Base-by-base conservation (phyloP, 306 rosid genomes). In the Pyrus communis region DNA sequence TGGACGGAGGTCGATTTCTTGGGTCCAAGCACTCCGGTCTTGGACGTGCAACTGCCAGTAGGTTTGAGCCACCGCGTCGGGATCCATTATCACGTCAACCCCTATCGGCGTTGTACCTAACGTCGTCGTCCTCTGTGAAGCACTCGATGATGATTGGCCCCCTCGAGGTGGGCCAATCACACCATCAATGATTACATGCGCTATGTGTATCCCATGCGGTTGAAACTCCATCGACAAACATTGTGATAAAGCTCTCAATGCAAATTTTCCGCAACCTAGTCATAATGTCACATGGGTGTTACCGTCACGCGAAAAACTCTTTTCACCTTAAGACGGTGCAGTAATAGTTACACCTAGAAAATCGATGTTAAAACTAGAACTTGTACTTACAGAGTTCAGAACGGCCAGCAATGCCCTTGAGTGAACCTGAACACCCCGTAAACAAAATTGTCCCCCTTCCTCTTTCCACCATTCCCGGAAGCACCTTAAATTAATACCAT, bases 211-310 rank as follows among this genome's bases (percentile, higher is more conserved):
- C 46, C 99, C 99, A 18, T 79, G 82, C 2, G 93, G 88, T 51
- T 95, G 99, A 74, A 92, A 91, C 87, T 95, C 99, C 78, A 80
- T 92, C 1, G 99, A 94, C 76, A 95, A 38, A 28, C 99, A 95
- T 70, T 90, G 99, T 23, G 99, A 88, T 3, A 95, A 83, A 15
- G 88, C 99, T 75, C 99, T 90, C 77, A 92, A 79, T 0, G 99
- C 99, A 69, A 95, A 95, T 82, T 95, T 95, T 69, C 99, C 99
- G 78, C 99, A 92, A 73, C 99, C 99, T 95, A 84, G 1, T 11
- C 9, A 64, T 14, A 33, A 35, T 66, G 4, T 64, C 23, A 64
- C 43, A n/a, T 18, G 3, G 1, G 4, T 64, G 43, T 64, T 30
- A 19, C 3, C 13, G 7, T 64, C 14, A 64, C 14, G 4, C 3